These are phyloP conservation scores for Cymodocea nodosa DNA, from an alignment of 116 monocot genomes.

Conservation along the genomic window DNA sequence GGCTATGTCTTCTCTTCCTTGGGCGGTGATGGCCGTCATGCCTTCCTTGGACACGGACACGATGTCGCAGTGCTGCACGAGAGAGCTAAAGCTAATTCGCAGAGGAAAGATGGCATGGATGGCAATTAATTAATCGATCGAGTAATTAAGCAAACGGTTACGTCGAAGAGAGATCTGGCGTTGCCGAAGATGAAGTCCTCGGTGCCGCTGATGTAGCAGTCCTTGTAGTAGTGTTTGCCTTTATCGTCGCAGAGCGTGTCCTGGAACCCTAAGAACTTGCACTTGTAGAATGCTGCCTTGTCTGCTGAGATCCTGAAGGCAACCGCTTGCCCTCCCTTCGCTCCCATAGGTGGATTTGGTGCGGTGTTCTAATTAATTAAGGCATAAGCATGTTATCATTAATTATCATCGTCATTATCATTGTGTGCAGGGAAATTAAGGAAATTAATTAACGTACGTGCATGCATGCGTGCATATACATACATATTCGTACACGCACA, in stretches of 20 bases:
- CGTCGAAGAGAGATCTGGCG: constrained; percentile 42
- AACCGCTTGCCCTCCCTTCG: constrained; percentile 32
- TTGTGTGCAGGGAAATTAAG: too few relatives aligned
- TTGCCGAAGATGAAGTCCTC: constrained; percentile 60
- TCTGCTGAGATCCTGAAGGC: constrained; percentile 46
- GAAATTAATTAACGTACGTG: too few relatives aligned
- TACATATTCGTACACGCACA: too few relatives aligned
- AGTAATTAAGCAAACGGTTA: neutral
- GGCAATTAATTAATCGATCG: too few relatives aligned
- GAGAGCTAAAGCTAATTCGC: too few relatives aligned
- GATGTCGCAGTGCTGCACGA: constrained; percentile 14
- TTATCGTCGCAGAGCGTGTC: constrained; percentile 51
- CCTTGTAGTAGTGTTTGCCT: constrained; percentile 36
- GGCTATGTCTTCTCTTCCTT: constrained; percentile 6
- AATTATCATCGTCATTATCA: too few relatives aligned
- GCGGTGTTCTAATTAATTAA: constrained; percentile 26
- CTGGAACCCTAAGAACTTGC: constrained; percentile 41
- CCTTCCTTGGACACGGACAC: constrained; percentile 19
- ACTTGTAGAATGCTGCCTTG: constrained; percentile 53
- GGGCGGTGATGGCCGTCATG: constrained; percentile 22
- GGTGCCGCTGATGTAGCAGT: constrained; percentile 41
- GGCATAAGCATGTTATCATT: too few relatives aligned
- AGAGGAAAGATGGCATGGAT: too few relatives aligned
- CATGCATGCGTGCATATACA: too few relatives aligned
- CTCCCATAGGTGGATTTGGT: constrained; percentile 27